phyloP scores from a whole-genome alignment of 2,329 filamentous ascomycete genomes.

The Diaporthe velutina region DNA sequence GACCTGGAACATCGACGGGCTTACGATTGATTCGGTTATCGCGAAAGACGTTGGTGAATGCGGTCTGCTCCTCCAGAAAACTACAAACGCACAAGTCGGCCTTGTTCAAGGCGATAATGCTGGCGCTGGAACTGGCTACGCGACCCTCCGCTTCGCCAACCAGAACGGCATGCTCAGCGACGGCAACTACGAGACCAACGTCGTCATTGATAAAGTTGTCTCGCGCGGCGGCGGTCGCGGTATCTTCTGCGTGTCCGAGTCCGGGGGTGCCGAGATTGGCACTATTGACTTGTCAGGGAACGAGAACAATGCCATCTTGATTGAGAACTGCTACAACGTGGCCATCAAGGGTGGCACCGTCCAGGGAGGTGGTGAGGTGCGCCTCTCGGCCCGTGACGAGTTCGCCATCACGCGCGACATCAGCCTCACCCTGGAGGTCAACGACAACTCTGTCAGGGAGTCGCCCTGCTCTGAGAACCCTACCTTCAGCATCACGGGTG shows the following conservation, averaged over 20 bases:
- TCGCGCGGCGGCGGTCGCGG: conserved; percentile 69
- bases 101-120: conserved; percentile 70
- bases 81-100: conserved; percentile 64
- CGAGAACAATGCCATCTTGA: conserved; percentile 67
- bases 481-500: conserved; percentile 63
- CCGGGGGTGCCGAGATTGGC: conserved; percentile 63
- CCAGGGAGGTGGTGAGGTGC: conserved; percentile 67
- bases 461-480: conserved; percentile 67
- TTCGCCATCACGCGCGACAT: conserved; percentile 67
- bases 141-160: conserved; percentile 69
- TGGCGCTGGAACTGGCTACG: conserved; percentile 65
- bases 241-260: conserved; percentile 69
- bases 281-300: conserved; percentile 64
- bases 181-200: conserved; percentile 64
- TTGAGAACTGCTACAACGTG: conserved; percentile 72
- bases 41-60: conserved; percentile 67
- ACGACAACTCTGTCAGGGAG: conserved; percentile 64
- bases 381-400: conserved; percentile 64
- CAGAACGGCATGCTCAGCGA: conserved; percentile 50
- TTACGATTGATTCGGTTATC: conserved; percentile 64
- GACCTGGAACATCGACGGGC: conserved; percentile 70
- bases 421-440: conserved; percentile 61
- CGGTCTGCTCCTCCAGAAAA: conserved; percentile 66
- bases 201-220: conserved; percentile 65
- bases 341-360: conserved; percentile 64